Percentiles rank a stretch among this genome's conserved stretches.
Conservation (phyloP, 768 basidiomycete species). For the Tephrocybe sp. region DNA sequence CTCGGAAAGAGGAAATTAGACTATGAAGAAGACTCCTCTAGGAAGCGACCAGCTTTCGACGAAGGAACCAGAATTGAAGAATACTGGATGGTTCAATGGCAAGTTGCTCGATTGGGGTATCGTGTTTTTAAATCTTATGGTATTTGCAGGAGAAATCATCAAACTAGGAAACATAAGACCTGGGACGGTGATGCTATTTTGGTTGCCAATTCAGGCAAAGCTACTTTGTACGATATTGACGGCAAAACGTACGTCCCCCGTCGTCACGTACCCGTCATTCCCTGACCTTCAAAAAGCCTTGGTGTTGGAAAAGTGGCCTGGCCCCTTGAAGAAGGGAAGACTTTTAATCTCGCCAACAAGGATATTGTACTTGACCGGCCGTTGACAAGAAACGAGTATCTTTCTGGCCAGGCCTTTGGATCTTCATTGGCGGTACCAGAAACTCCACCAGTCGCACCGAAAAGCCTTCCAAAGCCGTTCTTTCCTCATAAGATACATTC, state of each 20-base stretch:
- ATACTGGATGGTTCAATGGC: conserved; percentile 86
- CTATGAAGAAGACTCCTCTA: conserved; percentile 21
- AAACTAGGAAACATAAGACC: conserved; percentile 83
- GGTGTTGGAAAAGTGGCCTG: conserved; percentile 47
- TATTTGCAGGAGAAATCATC: conserved; percentile 58
- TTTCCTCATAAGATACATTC: conserved; percentile 27
- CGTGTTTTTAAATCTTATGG: background rate
- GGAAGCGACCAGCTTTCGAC: conserved; percentile 33
- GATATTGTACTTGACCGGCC: conserved; percentile 66
- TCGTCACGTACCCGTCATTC: background rate
- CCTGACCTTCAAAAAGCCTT: conserved; percentile 37
- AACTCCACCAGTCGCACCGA: background rate
- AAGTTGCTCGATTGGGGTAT: conserved; percentile 10
- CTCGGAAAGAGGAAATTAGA: conserved; percentile 38
- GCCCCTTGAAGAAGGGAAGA: conserved; percentile 39
- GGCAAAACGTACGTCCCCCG: conserved; percentile 57
- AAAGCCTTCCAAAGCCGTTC: conserved; percentile 17
- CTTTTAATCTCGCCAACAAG: conserved; percentile 45
- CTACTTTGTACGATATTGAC: conserved; percentile 59
- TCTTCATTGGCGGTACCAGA: conserved; percentile 4
- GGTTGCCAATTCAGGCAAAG: conserved; percentile 44
- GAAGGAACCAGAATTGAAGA: conserved; percentile 16
- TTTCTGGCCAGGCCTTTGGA: conserved; percentile 67
- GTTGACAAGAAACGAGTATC: conserved; percentile 54
- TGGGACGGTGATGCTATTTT: conserved; percentile 88